Evolutionary conservation across 2,329 filamentous ascomycete species (phyloP).

Genomic region (Hypoxylon sp.): DNA sequence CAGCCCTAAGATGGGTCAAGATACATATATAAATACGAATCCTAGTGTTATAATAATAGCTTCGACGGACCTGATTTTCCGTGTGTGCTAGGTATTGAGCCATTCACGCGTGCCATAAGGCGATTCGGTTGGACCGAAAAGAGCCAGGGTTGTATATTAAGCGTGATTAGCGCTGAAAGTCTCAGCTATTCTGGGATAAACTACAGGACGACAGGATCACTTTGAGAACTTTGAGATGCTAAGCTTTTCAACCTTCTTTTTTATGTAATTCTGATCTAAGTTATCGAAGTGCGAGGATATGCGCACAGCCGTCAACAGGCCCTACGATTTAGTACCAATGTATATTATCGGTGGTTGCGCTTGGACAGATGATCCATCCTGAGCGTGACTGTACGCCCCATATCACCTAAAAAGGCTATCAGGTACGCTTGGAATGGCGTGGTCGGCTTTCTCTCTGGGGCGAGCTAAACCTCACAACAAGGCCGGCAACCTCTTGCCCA

Average conservation of each 20-base stretch:
- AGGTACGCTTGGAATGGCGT: background rate
- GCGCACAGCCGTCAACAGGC: background rate
- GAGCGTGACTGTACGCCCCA: background rate
- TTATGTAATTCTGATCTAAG: background rate
- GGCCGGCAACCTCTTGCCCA: background rate
- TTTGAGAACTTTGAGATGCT: background rate
- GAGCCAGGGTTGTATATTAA: slow-evolving; percentile 9
- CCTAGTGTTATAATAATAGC: background rate
- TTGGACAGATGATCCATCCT: background rate
- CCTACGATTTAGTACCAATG: background rate
- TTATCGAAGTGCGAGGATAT: background rate
- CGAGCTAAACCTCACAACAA: background rate
- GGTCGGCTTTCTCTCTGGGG: background rate
- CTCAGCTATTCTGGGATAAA: background rate
- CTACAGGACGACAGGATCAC: background rate
- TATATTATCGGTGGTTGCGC: background rate
- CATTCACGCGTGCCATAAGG: slow-evolving; percentile 4
- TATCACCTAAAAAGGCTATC: background rate
- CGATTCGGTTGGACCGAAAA: slow-evolving; percentile 12
- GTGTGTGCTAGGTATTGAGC: background rate
- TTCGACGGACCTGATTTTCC: background rate
- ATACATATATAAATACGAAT: background rate
- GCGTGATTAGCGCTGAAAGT: slow-evolving; percentile 13
- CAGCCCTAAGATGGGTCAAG: background rate
- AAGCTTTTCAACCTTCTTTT: background rate